These are phyloP conservation scores for Gnomoniopsis smithogilvyi DNA, from an alignment of 2,329 filamentous ascomycete species.

Conservation along the genomic window DNA sequence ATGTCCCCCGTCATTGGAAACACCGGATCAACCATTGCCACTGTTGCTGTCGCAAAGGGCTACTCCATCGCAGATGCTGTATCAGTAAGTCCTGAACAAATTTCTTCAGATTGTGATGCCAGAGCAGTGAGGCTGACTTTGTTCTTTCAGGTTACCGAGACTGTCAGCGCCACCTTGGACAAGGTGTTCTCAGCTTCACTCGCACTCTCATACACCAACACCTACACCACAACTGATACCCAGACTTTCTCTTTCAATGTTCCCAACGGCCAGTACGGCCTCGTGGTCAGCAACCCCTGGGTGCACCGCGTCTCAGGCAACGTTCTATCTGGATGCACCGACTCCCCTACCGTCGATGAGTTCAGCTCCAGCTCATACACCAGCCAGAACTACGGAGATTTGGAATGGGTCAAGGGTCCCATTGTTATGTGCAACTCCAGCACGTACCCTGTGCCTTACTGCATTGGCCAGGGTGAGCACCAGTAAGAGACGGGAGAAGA, in stretches of 20 bases:
- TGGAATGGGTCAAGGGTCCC: conserved; percentile 37
- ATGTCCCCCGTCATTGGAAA: conserved; percentile 34
- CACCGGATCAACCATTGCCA: conserved; percentile 23
- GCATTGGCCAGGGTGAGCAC: conserved; percentile 31
- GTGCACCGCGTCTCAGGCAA: conserved; percentile 32
- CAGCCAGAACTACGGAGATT: conserved; percentile 27
- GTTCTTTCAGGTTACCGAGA: neutral
- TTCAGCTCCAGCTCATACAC: conserved; percentile 34
- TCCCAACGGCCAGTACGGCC: conserved; percentile 33
- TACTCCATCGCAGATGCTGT: conserved; percentile 32
- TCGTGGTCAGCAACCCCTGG: conserved; percentile 35
- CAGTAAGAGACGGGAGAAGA: neutral
- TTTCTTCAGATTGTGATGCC: neutral
- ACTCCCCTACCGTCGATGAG: conserved; percentile 22
- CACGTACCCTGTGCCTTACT: conserved; percentile 33
- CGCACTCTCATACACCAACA: conserved; percentile 21
- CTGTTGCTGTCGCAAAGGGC: conserved; percentile 30
- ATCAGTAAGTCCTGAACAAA: conserved; percentile 19
- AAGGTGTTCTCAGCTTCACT: conserved; percentile 24
- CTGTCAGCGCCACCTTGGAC: neutral
- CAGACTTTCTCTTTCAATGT: conserved; percentile 30
- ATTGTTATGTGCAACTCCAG: conserved; percentile 35
- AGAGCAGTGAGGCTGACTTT: neutral
- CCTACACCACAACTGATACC: conserved; percentile 31
- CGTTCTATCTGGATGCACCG: conserved; percentile 32